Conservation (phyloP, 2,329 filamentous ascomycete genomes). For the Fusarium cicatricum region DNA sequence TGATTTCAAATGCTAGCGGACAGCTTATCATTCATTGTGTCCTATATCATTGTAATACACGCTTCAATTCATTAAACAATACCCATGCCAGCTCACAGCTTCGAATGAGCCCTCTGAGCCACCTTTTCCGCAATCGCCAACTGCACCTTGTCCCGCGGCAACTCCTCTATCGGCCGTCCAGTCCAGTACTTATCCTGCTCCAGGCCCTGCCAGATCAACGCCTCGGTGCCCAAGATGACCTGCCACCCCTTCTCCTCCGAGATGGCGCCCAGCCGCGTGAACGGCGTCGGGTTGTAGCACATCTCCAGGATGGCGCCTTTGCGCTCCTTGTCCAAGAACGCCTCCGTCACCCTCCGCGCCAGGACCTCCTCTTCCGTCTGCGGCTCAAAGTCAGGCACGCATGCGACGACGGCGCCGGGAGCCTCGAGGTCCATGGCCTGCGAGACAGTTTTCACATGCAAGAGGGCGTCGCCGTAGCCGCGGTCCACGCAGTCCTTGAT, state of each 20-base stretch:
- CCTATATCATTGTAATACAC: constrained; percentile 7
- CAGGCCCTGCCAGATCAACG: constrained; percentile 79
- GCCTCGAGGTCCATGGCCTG: constrained; percentile 66
- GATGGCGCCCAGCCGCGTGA: constrained; percentile 71
- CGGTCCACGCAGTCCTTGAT: constrained; percentile 67
- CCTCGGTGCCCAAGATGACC: constrained; percentile 79
- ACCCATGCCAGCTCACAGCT: constrained; percentile 12
- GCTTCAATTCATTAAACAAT: constrained; percentile 8
- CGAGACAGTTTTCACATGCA: constrained; percentile 68
- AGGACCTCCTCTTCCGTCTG: constrained; percentile 67
- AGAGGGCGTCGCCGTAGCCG: constrained; percentile 66
- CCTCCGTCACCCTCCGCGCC: constrained; percentile 64
- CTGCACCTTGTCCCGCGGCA: constrained; percentile 47
- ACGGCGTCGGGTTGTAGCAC: constrained; percentile 81
- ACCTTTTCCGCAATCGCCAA: constrained; percentile 39
- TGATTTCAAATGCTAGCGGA: too few species aligned
- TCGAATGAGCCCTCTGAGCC: constrained; percentile 35
- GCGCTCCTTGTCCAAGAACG: constrained; percentile 55
- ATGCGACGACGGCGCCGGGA: constrained; percentile 74
- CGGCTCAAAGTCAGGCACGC: constrained; percentile 80
- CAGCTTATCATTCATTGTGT: not conserved
- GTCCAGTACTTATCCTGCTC: constrained; percentile 75
- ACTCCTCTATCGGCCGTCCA: constrained; percentile 62
- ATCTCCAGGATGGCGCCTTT: constrained; percentile 80
- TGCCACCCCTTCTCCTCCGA: constrained; percentile 72